Evolutionary conservation across 23 red algal species (phyloP).

Genomic region (Gracilaria vermiculophylla): DNA sequence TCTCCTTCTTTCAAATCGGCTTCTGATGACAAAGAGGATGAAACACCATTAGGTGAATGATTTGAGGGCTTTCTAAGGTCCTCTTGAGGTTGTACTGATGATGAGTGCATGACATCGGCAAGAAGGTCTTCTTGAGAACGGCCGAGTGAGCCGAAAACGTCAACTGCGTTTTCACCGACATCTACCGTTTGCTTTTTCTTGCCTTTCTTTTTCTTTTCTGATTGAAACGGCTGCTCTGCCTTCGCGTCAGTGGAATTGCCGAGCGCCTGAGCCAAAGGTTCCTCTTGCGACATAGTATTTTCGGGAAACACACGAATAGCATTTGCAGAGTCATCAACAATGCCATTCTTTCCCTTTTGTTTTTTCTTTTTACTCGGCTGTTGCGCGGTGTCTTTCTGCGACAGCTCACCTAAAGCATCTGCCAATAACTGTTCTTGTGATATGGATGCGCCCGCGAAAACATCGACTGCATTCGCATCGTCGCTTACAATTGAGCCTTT

Average conservation of each 20-base stretch:
- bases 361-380: constrained; percentile 35
- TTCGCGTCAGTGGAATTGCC: not conserved
- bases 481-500: constrained; percentile 2
- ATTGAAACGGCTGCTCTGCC: not conserved
- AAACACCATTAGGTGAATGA: not conserved
- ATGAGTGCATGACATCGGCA: not conserved
- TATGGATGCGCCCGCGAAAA: constrained; percentile 43
- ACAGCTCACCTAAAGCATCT: constrained; percentile 3
- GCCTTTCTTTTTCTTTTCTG: constrained; percentile 54
- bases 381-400: not conserved
- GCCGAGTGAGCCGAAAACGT: constrained; percentile 22
- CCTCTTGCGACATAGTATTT: not conserved
- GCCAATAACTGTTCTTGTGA: constrained; percentile 36
- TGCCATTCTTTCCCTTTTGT: not conserved
- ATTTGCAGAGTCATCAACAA: constrained; percentile 11
- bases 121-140: constrained; percentile 32
- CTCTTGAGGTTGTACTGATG: not conserved
- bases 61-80: not conserved
- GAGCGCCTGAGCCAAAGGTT: not conserved
- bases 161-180: constrained; percentile 35
- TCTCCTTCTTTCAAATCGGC: not conserved
- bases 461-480: constrained; percentile 78
- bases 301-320: constrained; percentile 23
- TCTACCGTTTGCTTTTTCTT: constrained; percentile 10
- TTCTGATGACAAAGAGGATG: not conserved